Evolutionary conservation across 208 protist genomes (phyloP).

Genomic region (Tritrichomonas musculus): DNA sequence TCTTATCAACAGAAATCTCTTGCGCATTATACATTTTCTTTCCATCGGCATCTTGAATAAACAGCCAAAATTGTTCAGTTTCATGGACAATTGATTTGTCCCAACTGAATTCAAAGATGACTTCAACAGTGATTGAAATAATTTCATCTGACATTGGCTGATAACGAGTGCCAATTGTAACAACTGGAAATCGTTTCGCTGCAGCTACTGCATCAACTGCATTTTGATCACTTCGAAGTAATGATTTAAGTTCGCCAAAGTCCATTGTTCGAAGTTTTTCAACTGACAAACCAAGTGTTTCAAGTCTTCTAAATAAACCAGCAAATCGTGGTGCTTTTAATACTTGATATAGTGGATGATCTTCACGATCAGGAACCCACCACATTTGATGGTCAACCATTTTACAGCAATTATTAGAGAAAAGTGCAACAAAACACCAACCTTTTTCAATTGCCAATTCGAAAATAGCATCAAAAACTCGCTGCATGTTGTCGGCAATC

Average conservation of each 20-base stretch:
- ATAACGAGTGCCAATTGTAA: neutral
- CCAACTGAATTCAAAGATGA: neutral
- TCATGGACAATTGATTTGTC: neutral
- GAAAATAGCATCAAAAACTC: constrained; percentile 72
- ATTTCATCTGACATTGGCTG: constrained; percentile 6
- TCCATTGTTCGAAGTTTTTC: neutral
- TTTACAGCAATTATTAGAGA: neutral
- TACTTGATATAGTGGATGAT: neutral
- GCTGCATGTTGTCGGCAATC: constrained; percentile 79
- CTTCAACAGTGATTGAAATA: neutral
- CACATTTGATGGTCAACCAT: constrained; percentile 28
- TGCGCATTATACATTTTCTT: neutral
- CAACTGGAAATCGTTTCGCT: neutral
- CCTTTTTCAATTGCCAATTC: constrained; percentile 88
- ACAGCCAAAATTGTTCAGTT: neutral
- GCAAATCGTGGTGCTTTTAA: neutral
- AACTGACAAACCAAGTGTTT: neutral
- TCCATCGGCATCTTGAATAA: constrained; percentile 22
- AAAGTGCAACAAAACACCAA: constrained; percentile 56
- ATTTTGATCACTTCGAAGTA: neutral
- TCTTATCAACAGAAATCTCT: neutral
- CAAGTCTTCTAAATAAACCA: neutral
- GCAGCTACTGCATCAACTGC: neutral
- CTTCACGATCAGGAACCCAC: neutral
- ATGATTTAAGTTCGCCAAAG: neutral